phyloP scores from a whole-genome alignment of 352 stramenopile genomes.

The Phytophthora ramorum region DNA sequence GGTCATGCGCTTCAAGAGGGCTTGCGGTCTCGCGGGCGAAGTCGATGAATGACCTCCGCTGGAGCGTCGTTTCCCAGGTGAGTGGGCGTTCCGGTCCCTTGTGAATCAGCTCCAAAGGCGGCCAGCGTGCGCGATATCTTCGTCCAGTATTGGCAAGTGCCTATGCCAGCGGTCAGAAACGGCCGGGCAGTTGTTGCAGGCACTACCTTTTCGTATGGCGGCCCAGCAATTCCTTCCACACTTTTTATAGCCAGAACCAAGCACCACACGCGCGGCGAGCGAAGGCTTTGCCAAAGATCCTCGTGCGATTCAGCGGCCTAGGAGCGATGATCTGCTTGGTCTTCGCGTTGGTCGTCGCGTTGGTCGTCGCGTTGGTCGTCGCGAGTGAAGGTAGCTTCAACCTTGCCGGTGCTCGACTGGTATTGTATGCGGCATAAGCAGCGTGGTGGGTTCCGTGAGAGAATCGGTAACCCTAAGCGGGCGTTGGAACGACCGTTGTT shows the following conservation, averaged over 20 bases:
- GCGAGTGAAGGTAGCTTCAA: too few relatives aligned
- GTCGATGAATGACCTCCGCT: not conserved
- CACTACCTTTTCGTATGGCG: slow-evolving; percentile 10
- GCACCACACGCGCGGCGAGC: slow-evolving; percentile 3
- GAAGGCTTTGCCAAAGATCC: not conserved
- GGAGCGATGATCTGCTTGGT: not conserved
- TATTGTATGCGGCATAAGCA: too few relatives aligned
- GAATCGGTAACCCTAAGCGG: too few relatives aligned
- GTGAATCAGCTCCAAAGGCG: not conserved
- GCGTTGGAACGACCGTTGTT: too few relatives aligned
- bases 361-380: not conserved
- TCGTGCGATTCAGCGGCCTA: not conserved
- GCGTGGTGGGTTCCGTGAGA: too few relatives aligned
- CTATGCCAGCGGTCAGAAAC: slow-evolving; percentile 30
- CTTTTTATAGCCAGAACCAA: slow-evolving; percentile 19
- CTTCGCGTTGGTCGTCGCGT: not conserved
- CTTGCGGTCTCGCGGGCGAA: not conserved
- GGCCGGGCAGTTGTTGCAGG: slow-evolving; percentile 8
- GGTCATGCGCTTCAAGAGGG: slow-evolving; percentile 13
- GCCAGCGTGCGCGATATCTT: slow-evolving; percentile 20
- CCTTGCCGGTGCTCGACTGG: too few relatives aligned
- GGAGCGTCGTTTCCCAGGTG: not conserved
- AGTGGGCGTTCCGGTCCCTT: slow-evolving; percentile 33
- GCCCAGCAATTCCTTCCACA: slow-evolving; percentile 9
- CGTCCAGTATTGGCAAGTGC: not conserved